These are phyloP conservation scores for Parmelia sp. DNA, from an alignment of 495 filamentous ascomycete species.

Conservation along the genomic window DNA sequence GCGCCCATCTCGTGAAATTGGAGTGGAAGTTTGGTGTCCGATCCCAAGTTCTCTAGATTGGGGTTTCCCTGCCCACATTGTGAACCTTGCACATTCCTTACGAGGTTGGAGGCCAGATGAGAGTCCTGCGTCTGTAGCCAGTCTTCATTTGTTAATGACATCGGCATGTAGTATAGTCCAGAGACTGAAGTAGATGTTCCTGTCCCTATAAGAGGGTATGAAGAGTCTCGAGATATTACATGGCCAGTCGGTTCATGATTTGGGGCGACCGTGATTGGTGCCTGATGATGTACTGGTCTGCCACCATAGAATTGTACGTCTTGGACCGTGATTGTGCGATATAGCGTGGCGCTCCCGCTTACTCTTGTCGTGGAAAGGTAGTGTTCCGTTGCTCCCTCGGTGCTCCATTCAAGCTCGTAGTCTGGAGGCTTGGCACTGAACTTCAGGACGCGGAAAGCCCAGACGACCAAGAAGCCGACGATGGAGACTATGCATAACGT, in stretches of 20 bases:
- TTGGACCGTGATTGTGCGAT: background rate
- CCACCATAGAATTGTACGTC: background rate
- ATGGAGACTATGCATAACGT: background rate
- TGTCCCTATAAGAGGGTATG: background rate
- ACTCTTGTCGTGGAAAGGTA: background rate
- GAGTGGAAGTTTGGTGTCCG: background rate
- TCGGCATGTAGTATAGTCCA: constrained; percentile 5
- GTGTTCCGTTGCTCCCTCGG: background rate
- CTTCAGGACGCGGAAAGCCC: background rate
- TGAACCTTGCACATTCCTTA: background rate
- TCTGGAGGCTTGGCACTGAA: background rate
- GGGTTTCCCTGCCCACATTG: background rate
- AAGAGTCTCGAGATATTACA: background rate
- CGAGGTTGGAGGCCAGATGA: background rate
- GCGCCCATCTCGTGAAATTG: background rate
- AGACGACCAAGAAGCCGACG: background rate
- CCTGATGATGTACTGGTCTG: background rate
- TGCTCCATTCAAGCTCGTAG: background rate
- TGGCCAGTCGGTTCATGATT: background rate
- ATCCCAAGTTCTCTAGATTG: background rate
- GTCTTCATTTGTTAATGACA: background rate
- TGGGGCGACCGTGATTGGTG: background rate
- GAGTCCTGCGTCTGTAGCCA: background rate
- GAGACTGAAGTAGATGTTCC: background rate
- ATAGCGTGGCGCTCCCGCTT: background rate